A percentile compares a stretch with the other conserved stretches of the same genome.
These are phyloP conservation scores for Hypholoma fasciculare DNA, from an alignment of 768 basidiomycete species.

Conservation along the genomic window DNA sequence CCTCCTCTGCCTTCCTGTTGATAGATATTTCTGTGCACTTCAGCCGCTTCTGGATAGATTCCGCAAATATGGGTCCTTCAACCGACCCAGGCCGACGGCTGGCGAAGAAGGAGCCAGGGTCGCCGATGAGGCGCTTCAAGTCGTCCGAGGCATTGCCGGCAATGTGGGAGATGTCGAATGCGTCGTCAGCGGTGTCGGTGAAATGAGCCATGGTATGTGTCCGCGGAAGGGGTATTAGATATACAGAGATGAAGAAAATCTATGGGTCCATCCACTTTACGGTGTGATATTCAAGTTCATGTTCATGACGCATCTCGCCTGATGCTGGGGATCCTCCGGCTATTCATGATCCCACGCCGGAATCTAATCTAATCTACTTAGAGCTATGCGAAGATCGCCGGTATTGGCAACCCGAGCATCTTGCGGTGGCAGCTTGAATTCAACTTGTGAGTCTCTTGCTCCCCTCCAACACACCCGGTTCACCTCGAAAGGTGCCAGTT, in stretches of 20 bases:
- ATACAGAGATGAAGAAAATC: not conserved
- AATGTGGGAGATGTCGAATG: conserved; percentile 21
- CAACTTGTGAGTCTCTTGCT: not conserved
- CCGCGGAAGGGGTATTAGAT: not conserved
- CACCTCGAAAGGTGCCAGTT: not conserved
- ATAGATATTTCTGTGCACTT: conserved; percentile 38
- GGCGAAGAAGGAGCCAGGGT: conserved; percentile 16
- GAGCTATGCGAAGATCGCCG: not conserved
- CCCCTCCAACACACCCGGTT: not conserved
- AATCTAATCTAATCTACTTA: conserved; percentile 6
- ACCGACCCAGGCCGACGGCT: conserved; percentile 6
- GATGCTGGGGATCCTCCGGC: not conserved
- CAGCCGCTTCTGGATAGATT: conserved; percentile 23
- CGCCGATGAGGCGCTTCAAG: conserved; percentile 24
- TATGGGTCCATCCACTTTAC: not conserved
- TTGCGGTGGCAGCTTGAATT: not conserved
- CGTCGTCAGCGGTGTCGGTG: not conserved
- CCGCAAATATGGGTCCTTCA: conserved; percentile 9
- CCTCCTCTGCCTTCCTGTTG: conserved; percentile 40
- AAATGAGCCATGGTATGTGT: conserved; percentile 6
- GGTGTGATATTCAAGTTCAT: not conserved
- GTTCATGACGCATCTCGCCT: not conserved
- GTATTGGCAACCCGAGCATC: not conserved
- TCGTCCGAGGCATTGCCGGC: conserved; percentile 30
- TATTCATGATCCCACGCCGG: not conserved